Evolutionary conservation across 176 grass and related monocot genomes (phyloP).

Genomic region (Triticum monococcum): DNA sequence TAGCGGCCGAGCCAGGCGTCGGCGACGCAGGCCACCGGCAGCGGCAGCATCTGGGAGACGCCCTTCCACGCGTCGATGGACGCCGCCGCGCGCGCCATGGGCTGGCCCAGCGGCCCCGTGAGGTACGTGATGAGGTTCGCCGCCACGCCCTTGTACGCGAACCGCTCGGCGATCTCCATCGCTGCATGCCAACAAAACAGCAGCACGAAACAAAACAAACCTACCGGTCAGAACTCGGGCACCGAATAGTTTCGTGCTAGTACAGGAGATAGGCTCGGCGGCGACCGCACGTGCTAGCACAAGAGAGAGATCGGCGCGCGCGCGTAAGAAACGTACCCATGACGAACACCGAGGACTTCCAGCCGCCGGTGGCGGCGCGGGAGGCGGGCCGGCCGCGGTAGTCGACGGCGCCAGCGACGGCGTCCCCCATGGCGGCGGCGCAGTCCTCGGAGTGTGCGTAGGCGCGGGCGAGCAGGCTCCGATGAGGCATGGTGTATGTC

Average conservation of each 20-base stretch:
- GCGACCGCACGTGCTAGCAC: neutral
- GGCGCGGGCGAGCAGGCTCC: neutral
- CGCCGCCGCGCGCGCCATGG: constrained; percentile 54
- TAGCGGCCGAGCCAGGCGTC: constrained; percentile 66
- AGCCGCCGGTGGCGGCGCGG: constrained; percentile 64
- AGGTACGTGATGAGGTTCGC: constrained; percentile 65
- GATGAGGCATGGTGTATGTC: neutral
- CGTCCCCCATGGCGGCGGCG: constrained; percentile 8
- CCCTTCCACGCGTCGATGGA: constrained; percentile 61
- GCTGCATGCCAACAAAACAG: constrained; percentile 20
- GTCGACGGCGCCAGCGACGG: constrained; percentile 49
- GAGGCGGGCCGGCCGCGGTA: constrained; percentile 43
- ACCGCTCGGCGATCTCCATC: constrained; percentile 53
- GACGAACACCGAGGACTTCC: constrained; percentile 72
- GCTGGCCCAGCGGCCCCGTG: constrained; percentile 53
- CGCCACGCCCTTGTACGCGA: constrained; percentile 53
- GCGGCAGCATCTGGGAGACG: constrained; percentile 56
- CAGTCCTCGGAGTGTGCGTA: neutral
- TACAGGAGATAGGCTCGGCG: neutral
- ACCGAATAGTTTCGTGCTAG: neutral
- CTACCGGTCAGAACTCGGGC: neutral
- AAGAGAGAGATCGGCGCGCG: neutral
- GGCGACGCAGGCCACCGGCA: constrained; percentile 51
- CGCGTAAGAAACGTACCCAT: constrained; percentile 46
- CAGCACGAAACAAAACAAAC: neutral